These are phyloP conservation scores for Ascocoryne sarcoides DNA, from an alignment of 2,329 filamentous ascomycete genomes.

Conservation along the genomic window DNA sequence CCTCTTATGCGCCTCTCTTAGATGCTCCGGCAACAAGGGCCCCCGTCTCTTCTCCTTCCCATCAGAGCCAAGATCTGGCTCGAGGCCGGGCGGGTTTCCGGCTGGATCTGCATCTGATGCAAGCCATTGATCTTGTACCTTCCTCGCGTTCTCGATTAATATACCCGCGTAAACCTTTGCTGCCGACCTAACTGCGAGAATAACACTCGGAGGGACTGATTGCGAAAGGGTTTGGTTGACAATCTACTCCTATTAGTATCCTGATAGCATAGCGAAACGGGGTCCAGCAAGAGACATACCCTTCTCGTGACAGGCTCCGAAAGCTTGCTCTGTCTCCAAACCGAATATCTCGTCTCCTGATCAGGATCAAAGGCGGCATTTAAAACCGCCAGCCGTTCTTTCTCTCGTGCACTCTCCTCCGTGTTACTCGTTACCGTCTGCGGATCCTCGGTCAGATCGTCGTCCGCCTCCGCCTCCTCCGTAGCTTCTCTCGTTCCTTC, in stretches of 20 bases:
- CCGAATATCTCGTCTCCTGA: conserved; percentile 62
- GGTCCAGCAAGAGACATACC: conserved; percentile 41
- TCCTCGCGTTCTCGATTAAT: conserved; percentile 62
- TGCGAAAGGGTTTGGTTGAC: conserved; percentile 76
- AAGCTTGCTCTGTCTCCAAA: conserved; percentile 61
- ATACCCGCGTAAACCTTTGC: conserved; percentile 72
- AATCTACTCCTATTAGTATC: conserved; percentile 48
- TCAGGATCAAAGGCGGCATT: conserved; percentile 55
- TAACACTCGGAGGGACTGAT: conserved; percentile 64
- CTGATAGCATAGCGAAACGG: no score
- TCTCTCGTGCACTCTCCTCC: conserved; percentile 58
- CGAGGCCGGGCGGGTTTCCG: conserved; percentile 34
- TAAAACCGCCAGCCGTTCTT: conserved; percentile 48
- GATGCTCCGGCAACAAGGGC: conserved; percentile 64
- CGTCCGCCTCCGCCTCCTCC: conserved; percentile 44
- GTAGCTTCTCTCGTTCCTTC: conserved; percentile 37
- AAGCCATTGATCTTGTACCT: conserved; percentile 65
- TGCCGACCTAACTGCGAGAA: conserved; percentile 66
- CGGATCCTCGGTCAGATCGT: conserved; percentile 39
- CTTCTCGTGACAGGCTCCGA: conserved; percentile 60
- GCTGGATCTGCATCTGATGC: conserved; percentile 48
- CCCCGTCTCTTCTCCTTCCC: conserved; percentile 36
- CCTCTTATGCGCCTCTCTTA: conserved; percentile 63
- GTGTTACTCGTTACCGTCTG: conserved; percentile 53
- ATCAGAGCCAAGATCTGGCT: conserved; percentile 8